These are phyloP conservation scores for Veloporphyrellus conicus DNA, from an alignment of 1,284 basidiomycete genomes.

Conservation along the genomic window DNA sequence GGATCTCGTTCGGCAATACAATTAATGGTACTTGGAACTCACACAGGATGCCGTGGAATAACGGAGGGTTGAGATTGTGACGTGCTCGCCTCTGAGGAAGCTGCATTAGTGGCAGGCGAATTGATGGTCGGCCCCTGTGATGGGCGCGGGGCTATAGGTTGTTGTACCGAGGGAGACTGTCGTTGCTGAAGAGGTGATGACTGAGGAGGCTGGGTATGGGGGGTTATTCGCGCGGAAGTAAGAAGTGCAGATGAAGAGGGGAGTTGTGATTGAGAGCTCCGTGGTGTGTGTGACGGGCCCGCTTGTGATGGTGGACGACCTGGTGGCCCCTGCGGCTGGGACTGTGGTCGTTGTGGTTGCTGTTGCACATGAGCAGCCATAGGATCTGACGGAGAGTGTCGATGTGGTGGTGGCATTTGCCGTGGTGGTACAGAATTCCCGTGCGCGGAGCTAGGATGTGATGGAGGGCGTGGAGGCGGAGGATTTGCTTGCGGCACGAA, in stretches of 20 bases:
- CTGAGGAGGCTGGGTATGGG: constrained; percentile 32
- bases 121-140: constrained; percentile 26
- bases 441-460: constrained; percentile 35
- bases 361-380: constrained; percentile 36
- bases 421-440: constrained; percentile 31
- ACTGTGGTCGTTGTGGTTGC: constrained; percentile 46
- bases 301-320: constrained; percentile 36
- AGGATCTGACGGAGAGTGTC: constrained; percentile 42
- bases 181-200: constrained; percentile 34
- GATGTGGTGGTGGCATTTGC: constrained; percentile 37
- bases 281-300: constrained; percentile 38
- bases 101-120: constrained; percentile 18
- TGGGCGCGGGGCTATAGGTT: constrained; percentile 39
- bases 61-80: constrained; percentile 26
- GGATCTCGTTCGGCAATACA: constrained; percentile 4
- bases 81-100: constrained; percentile 28
- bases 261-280: constrained; percentile 32
- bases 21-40: constrained; percentile 17
- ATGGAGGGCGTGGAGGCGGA: constrained; percentile 44
- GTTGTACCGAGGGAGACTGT: constrained; percentile 35
- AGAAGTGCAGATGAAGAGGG: constrained; percentile 31
- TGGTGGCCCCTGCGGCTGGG: constrained; percentile 44
- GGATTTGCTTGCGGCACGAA: constrained; percentile 34
- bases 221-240: constrained; percentile 29
- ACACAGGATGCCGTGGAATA: constrained; percentile 28